Percentiles rank a stretch among this genome's conserved stretches.
Evolutionary conservation across 768 basidiomycete genomes (phyloP).

Genomic region (Leucocoprinus sp.): DNA sequence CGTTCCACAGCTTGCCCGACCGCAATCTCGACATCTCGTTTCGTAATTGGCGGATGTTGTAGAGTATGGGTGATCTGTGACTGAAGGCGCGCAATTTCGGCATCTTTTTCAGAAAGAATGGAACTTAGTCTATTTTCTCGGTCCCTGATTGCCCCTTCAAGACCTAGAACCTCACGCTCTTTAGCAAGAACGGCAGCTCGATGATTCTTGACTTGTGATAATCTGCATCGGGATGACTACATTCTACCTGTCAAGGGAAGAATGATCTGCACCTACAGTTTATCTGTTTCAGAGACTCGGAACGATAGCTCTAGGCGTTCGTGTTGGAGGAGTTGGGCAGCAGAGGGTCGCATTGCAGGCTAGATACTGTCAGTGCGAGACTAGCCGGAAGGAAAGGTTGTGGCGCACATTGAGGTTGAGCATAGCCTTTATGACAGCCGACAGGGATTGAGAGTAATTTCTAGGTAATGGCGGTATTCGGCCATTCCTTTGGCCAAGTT

Average conservation of each 20-base stretch:
- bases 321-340: slow-evolving; percentile 71
- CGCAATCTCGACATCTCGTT: slow-evolving; percentile 34
- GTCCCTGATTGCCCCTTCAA: slow-evolving; percentile 48
- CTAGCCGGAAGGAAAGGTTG: background rate
- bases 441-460: slow-evolving; percentile 68
- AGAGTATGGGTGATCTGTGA: slow-evolving; percentile 36
- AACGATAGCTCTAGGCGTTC: slow-evolving; percentile 65
- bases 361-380: slow-evolving; percentile 20
- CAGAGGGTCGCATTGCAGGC: slow-evolving; percentile 85
- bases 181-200: slow-evolving; percentile 44
- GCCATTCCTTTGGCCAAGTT: slow-evolving; percentile 47
- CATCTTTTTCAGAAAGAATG: slow-evolving; percentile 48
- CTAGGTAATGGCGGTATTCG: slow-evolving; percentile 87
- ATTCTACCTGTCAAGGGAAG: background rate
- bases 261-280: slow-evolving; percentile 43
- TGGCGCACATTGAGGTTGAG: slow-evolving; percentile 67
- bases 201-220: slow-evolving; percentile 57
- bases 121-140: slow-evolving; percentile 44
- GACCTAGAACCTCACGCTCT: slow-evolving; percentile 55
- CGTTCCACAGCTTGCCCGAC: slow-evolving; percentile 50
- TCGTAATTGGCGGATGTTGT: slow-evolving; percentile 19
- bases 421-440: slow-evolving; percentile 80
- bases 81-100: slow-evolving; percentile 46
- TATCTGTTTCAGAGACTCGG: slow-evolving; percentile 71
- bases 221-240: slow-evolving; percentile 31